Base-by-base conservation (phyloP, 2,329 filamentous ascomycete genomes). In the Penicillium glabrum region DNA sequence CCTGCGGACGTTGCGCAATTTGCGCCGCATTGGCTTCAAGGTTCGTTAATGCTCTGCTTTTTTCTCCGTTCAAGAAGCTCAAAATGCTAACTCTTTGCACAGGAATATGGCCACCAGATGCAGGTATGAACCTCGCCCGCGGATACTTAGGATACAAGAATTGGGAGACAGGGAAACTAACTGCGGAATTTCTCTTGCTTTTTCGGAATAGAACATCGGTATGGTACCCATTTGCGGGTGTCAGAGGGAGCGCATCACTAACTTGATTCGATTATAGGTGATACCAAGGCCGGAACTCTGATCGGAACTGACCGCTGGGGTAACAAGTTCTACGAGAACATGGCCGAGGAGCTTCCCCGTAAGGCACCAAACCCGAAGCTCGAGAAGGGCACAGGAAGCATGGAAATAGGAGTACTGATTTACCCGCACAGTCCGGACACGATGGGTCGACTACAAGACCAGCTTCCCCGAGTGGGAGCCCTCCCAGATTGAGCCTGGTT, bases 321-420 rank as follows among this genome's bases (percentile, higher is more conserved):
- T 77, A 99, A 99, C 86, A 98, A 96, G 81, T 99, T 84, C 84
- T 99, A 86, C 76, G 95, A 99, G 84, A 97, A 99, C 82, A 78
- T 86, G 71, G 79, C 82, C 60, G 92, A 98, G 74, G 95, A 99
- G 77, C 83, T 99, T 58, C 95, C 95, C 57, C 82, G 91, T 96
- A 82, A 74, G 27, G 43, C 31, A 52, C 37, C 14, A 19, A 8
- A 19, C 6, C 24, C 27, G 23, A 43, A 24, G 14, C 24, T 21
- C 6, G n/a, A 46, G 24, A n/a, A 31, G n/a, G 8, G 29, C 4
- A 45, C 23, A 9, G 13, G 7, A 24, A 41, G 19, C 39, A 3
- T 27, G 39, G 24, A n/a, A 27, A 33, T 21, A 35, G 21, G 21
- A 23, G 39, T 50, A 49, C 61, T 68, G 47, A 69, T 19, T 10